A percentile compares a stretch with the other conserved stretches of the same genome.
phyloP scores from a whole-genome alignment of 164 flowering plant genomes.

The Protea cynaroides region DNA sequence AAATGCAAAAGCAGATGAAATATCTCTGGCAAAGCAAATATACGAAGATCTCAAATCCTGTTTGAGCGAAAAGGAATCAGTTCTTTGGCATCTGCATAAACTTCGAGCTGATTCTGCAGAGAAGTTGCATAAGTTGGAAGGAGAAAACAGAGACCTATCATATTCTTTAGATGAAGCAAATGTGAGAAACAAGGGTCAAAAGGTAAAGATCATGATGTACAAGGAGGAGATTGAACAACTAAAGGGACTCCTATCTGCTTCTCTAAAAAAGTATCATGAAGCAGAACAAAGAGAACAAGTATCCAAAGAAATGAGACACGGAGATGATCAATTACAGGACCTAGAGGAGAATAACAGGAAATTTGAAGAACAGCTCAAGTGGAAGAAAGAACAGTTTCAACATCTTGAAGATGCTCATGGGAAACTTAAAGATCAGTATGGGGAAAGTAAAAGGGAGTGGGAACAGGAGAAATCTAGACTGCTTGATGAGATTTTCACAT shows the following conservation, averaged over 20 bases:
- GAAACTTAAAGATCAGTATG: slow-evolving; percentile 37
- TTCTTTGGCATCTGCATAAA: slow-evolving; percentile 31
- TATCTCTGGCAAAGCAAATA: slow-evolving; percentile 19
- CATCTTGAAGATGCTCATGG: slow-evolving; percentile 55
- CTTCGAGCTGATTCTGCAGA: slow-evolving; percentile 28
- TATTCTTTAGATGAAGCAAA: slow-evolving; percentile 45
- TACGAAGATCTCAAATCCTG: slow-evolving; percentile 29
- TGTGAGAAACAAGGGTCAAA: slow-evolving; percentile 30
- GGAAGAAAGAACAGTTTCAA: slow-evolving; percentile 64
- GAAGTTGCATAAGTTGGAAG: slow-evolving; percentile 35
- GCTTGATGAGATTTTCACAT: slow-evolving; percentile 25
- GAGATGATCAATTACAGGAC: slow-evolving; percentile 29
- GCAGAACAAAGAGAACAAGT: slow-evolving; percentile 28
- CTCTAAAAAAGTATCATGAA: slow-evolving; percentile 38
- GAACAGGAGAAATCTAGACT: slow-evolving; percentile 30
- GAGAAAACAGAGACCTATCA: slow-evolving; percentile 29
- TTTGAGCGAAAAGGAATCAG: slow-evolving; percentile 35
- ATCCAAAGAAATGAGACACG: slow-evolving; percentile 29
- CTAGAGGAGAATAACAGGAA: slow-evolving; percentile 40
- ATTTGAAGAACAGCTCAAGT: slow-evolving; percentile 42
- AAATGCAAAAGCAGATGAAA: slow-evolving; percentile 31
- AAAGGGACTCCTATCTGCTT: slow-evolving; percentile 25
- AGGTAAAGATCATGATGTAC: slow-evolving; percentile 19
- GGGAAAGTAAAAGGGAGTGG: slow-evolving; percentile 31
- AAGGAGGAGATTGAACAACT: slow-evolving; percentile 35